Evolutionary conservation across 2,329 filamentous ascomycete genomes (phyloP).

Genomic region (Gremmenia infestans): DNA sequence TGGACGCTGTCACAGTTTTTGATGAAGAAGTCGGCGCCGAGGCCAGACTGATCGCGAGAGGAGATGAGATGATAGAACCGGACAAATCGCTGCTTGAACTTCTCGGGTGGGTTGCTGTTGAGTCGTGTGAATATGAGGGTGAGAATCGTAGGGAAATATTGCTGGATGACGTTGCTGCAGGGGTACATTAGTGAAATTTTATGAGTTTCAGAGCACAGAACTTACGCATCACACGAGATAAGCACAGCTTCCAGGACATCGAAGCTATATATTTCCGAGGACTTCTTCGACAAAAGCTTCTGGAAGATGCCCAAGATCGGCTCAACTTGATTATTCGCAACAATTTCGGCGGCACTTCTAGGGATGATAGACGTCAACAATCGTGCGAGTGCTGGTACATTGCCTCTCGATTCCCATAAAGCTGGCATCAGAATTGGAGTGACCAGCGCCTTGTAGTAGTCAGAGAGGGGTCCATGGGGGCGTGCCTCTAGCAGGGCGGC

Average conservation of each 20-base stretch:
- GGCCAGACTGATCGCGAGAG: conserved; percentile 63
- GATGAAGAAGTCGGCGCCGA: conserved; percentile 91
- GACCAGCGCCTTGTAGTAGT: conserved; percentile 75
- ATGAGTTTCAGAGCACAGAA: conserved; percentile 20
- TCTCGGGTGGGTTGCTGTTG: conserved; percentile 61
- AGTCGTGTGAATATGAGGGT: conserved; percentile 73
- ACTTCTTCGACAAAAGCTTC: conserved; percentile 63
- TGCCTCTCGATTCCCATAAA: conserved; percentile 89
- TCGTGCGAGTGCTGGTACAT: conserved; percentile 84
- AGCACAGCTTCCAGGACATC: conserved; percentile 83
- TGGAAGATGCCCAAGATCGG: conserved; percentile 94
- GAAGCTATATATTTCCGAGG: conserved; percentile 78
- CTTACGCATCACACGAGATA: conserved; percentile 64
- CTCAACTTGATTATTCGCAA: conserved; percentile 75
- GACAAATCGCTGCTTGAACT: conserved; percentile 80
- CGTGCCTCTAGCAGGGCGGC: conserved; percentile 86
- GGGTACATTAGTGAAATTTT: conserved; percentile 23
- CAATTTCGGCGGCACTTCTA: conserved; percentile 66
- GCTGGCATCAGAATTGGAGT: conserved; percentile 72
- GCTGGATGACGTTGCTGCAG: conserved; percentile 56
- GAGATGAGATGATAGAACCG: conserved; percentile 93
- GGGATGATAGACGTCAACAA: conserved; percentile 80
- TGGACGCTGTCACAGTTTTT: conserved; percentile 78
- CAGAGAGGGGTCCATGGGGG: conserved; percentile 69
- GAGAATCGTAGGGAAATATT: conserved; percentile 55